Conservation (phyloP, 805 yeast genomes). For the Candida nanaspora region DNA sequence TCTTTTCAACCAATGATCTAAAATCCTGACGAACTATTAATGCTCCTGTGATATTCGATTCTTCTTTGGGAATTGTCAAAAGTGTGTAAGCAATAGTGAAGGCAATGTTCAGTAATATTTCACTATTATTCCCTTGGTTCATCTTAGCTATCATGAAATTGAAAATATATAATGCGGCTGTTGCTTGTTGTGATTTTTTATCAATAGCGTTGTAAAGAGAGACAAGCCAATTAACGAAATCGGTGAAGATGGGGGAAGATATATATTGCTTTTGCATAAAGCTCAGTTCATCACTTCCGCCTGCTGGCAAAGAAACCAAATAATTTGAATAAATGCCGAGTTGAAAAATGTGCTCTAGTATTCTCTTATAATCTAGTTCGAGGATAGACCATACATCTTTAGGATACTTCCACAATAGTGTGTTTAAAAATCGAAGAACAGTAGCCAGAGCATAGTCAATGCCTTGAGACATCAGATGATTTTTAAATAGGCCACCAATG, state of each 20-base stretch:
- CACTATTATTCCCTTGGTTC: slow-evolving; percentile 15
- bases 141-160: slow-evolving; percentile 35
- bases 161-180: slow-evolving; percentile 45
- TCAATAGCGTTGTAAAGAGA: slow-evolving; percentile 29
- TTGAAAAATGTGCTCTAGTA: not conserved
- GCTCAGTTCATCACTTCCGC: too few relatives aligned
- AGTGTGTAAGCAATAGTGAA: slow-evolving; percentile 11
- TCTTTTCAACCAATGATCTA: slow-evolving; percentile 39
- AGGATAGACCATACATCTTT: not conserved
- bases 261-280: too few relatives aligned
- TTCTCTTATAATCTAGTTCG: not conserved
- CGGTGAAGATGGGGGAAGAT: not conserved
- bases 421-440: slow-evolving; percentile 43
- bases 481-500: slow-evolving; percentile 23
- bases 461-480: slow-evolving; percentile 41
- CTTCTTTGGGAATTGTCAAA: not conserved
- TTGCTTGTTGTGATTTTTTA: slow-evolving; percentile 41
- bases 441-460: slow-evolving; percentile 45
- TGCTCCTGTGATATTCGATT: slow-evolving; percentile 26
- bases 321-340: too few relatives aligned
- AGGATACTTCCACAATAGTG: slow-evolving; percentile 29
- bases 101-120: slow-evolving; percentile 17
- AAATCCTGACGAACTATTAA: slow-evolving; percentile 38
- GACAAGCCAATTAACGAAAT: not conserved
- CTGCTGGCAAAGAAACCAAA: too few relatives aligned